Base-by-base conservation (phyloP, 768 basidiomycete species). In the Lentinula detonsa region DNA sequence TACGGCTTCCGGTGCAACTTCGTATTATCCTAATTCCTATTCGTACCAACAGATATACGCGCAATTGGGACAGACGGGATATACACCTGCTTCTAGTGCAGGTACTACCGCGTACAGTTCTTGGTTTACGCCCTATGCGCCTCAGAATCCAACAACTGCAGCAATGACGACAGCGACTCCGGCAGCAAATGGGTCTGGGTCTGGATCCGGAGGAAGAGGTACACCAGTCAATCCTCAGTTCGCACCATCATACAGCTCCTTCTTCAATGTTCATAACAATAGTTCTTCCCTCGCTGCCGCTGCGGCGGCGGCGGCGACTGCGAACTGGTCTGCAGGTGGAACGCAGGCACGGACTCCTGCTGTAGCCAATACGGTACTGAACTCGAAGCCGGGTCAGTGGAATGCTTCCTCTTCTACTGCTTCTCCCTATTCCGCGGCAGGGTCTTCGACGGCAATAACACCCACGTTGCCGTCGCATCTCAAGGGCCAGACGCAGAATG, bases 321-420 rank as follows among this genome's bases (percentile, higher is more conserved):
- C 62, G 3, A 62, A 72, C 21, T 71, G 71, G 34, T 80, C 81
- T 59, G 72, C 76, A 0, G 68, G 72, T 37, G 78, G 74, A 9
- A 63, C 67, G 39, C 74, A 74, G 31, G n/a, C 67, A 21, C 61
- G 67, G 28, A 73, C 81, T 58, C 79, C 83, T 4, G 83, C 79
- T 4, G 83, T 85, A 5, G 83, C 82, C 9, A 85, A 84, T 51
- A 85, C 84, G 0, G 81, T 82, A 28, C 64, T 79, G 23, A 65
- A 57, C 3, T 28, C 56, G 40, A 64, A 59, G n/a, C 57, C 45
- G 43, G 45, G 56, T 4, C 56, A 46, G 57, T 59, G 57, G 57
- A 49, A 23, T 56, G 55, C 40, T 40, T 34, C 35, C 8, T 39
- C 51, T 53, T 35, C 54, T 39, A 35, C 23, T 3, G 34, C 54